phyloP scores from a whole-genome alignment of 352 stramenopile species.

The Phytophthora sp. region DNA sequence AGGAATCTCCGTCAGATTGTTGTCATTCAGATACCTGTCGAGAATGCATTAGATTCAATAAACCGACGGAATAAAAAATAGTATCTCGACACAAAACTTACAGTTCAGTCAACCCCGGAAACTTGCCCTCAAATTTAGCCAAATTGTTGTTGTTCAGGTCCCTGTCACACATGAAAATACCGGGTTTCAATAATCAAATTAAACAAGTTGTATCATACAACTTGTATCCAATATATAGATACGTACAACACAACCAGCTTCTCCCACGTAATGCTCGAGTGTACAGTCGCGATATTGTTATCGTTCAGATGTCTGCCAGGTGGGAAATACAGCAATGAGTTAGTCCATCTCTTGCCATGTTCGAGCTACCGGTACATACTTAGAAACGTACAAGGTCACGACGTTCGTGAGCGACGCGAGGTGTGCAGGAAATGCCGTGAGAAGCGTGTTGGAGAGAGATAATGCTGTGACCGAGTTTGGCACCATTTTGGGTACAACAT shows the following conservation, averaged over 20 bases:
- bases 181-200: too few relatives aligned
- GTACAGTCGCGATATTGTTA: constrained; percentile 30
- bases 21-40: constrained; percentile 24
- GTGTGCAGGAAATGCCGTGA: constrained; percentile 22
- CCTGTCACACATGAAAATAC: constrained; percentile 11
- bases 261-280: constrained; percentile 19
- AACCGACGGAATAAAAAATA: too few relatives aligned
- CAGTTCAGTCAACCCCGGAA: constrained; percentile 20
- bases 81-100: constrained; percentile 17
- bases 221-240: background rate
- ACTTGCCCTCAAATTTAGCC: constrained; percentile 27
- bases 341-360: background rate
- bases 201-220: background rate
- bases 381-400: constrained; percentile 17
- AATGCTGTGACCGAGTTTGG: constrained; percentile 9
- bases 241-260: constrained; percentile 27
- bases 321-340: background rate
- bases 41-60: too few relatives aligned
- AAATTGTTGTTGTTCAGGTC: constrained; percentile 26
- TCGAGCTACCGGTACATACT: background rate
- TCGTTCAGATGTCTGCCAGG: constrained; percentile 8
- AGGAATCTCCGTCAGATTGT: constrained; percentile 30
- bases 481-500: constrained; percentile 15
- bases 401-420: constrained; percentile 12
- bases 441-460: constrained; percentile 19